Conservation (phyloP, 1,284 basidiomycete genomes). For the Stereum hirsutum region DNA sequence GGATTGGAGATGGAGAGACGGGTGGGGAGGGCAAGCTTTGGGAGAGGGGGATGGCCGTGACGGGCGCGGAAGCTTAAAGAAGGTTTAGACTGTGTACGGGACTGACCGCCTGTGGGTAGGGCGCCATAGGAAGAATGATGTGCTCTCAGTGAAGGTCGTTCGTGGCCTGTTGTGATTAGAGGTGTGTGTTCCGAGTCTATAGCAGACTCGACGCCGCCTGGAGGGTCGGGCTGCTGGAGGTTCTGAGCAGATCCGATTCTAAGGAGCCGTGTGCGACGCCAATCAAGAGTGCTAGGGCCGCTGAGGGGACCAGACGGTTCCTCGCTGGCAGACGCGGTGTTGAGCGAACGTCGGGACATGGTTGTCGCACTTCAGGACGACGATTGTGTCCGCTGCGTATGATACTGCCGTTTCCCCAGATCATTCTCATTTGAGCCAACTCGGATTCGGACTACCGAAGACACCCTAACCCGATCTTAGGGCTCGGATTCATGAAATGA, state of each 20-base stretch:
- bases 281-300: conserved; percentile 30
- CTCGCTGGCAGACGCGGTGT: conserved; percentile 1
- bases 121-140: conserved; percentile 38
- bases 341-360: too few species aligned
- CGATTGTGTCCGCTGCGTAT: too few species aligned
- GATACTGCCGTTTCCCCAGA: too few species aligned
- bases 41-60: conserved; percentile 25
- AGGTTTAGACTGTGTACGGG: conserved; percentile 16
- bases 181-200: conserved; percentile 19
- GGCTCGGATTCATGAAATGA: too few species aligned
- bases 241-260: conserved; percentile 32
- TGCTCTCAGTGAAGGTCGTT: conserved; percentile 2
- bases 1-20: conserved; percentile 24
- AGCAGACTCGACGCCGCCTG: conserved; percentile 7
- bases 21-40: conserved; percentile 25
- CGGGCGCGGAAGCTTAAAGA: conserved; percentile 20
- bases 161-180: conserved; percentile 12
- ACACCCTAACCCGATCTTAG: too few species aligned
- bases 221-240: neutral
- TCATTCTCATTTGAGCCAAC: too few species aligned
- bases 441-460: too few species aligned
- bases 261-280: conserved; percentile 43
- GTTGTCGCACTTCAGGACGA: too few species aligned
- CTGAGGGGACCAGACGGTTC: conserved; percentile 22
- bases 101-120: conserved; percentile 23